phyloP scores from a whole-genome alignment of 2,329 filamentous ascomycete genomes.

The Xylaria polymorpha region DNA sequence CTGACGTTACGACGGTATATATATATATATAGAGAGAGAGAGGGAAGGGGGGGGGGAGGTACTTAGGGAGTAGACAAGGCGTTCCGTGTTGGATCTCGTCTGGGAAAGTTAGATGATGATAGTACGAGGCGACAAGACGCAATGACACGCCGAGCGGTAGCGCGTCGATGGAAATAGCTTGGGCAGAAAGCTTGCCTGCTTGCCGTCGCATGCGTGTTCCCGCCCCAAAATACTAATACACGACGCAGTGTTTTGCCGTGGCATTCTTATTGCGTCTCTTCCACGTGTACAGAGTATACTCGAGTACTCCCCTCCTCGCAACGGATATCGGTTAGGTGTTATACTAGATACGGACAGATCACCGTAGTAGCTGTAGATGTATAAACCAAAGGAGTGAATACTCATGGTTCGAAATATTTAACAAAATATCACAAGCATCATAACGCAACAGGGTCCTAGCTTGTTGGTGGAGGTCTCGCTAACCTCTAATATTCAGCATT shows the following conservation, averaged over 20 bases:
- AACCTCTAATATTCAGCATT: slow-evolving; percentile 2
- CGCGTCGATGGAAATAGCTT: not conserved
- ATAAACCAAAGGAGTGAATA: not conserved
- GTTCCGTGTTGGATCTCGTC: not conserved
- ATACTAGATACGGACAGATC: no score
- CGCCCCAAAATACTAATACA: not conserved
- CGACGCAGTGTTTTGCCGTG: not conserved
- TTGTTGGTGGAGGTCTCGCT: slow-evolving; percentile 5
- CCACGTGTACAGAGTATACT: not conserved
- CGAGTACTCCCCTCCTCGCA: not conserved
- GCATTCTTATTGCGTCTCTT: not conserved
- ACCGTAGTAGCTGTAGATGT: not conserved
- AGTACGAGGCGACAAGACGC: not conserved
- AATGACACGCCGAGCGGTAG: not conserved
- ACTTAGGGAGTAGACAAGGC: not conserved
- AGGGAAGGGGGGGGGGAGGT: no score
- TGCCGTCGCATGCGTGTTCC: not conserved
- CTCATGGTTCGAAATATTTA: not conserved
- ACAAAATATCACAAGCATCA: slow-evolving; percentile 2
- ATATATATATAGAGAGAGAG: no score
- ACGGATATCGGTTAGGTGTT: not conserved
- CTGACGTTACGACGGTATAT: not conserved
- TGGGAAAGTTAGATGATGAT: not conserved
- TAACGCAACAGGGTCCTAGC: not conserved
- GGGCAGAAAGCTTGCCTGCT: not conserved